Base-by-base conservation (phyloP, 495 filamentous ascomycete genomes). In the Penicillium cinerascens region DNA sequence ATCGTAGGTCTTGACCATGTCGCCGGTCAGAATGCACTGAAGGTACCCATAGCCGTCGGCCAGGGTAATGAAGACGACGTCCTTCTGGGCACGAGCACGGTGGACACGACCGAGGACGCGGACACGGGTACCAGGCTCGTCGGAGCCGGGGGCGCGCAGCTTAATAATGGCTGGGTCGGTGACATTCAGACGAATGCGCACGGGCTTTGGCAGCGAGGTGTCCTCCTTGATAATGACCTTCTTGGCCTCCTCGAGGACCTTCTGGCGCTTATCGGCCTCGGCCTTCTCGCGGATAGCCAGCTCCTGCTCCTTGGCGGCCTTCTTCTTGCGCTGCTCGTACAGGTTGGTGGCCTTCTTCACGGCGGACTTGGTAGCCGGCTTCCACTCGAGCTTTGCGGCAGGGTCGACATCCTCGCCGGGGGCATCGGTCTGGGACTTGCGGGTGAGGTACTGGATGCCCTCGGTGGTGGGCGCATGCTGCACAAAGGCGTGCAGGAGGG, bases 1-100 rank as follows among this genome's bases (percentile, higher is more conserved):
- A 70, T 97, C 91, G 76, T 95, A 95, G 23, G 89, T 93, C 77
- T 90, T 93, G 58, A 89, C 86, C 59, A 99, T 75, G 41, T 87
- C 80, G 25, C 91, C 90, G 1, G 88, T 82, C 57, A 99, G 68
- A 56, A 98, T 79, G 56, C 90, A 95, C 78, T 97, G 92, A 53
- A 99, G 74, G 59, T 86, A 84, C 20, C 92, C 92, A 59, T 92
- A 92, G 36, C 93, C 93, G 61, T 97, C 93, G 61, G 84, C 75
- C 33, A 98, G 75, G 10, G 86, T 92, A 56, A 97, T 73, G 71
- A 98, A 98, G 39, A 91, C 83, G 39, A 89, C 81, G 55, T 88
- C 86, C 76, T 95, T 96, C 72, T 97, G 93, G 42, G 77, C 75
- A 43, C 91, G 82, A 59, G 93, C 71, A 37, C 91, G 82, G 72